Percentiles rank a stretch among this genome's conserved stretches.
phyloP scores from a whole-genome alignment of 1,139 yeast species.

The Kodamaea suecica region DNA sequence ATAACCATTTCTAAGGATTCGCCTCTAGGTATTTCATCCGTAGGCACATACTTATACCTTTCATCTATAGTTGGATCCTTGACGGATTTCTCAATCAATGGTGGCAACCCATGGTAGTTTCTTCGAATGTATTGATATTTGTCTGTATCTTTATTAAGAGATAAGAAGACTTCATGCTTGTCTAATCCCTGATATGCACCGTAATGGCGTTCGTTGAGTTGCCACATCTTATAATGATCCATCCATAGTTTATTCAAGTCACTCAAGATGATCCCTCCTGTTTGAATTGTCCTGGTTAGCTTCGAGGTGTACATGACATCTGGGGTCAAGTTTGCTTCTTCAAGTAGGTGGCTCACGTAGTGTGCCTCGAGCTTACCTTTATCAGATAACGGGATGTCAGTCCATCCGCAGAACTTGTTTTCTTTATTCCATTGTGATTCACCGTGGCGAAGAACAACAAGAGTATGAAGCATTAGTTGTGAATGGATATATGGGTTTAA shows the following conservation, averaged over 20 bases:
- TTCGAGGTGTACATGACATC: conserved; percentile 63
- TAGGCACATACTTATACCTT: conserved; percentile 35
- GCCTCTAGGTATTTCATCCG: conserved; percentile 47
- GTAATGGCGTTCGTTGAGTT: conserved; percentile 76
- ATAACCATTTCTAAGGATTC: conserved; percentile 71
- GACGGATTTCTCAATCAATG: conserved; percentile 29
- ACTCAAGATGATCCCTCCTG: conserved; percentile 58
- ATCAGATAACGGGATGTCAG: conserved; percentile 63
- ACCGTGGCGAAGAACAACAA: conserved; percentile 68
- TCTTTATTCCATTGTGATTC: conserved; percentile 71
- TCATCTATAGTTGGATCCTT: conserved; percentile 43
- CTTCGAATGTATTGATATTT: conserved; percentile 67
- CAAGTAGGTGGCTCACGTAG: conserved; percentile 54
- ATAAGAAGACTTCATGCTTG: conserved; percentile 49
- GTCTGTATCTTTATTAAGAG: conserved; percentile 56
- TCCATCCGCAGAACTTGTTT: conserved; percentile 79
- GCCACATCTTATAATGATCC: conserved; percentile 58
- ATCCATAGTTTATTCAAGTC: conserved; percentile 44
- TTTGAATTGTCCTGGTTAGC: conserved; percentile 61
- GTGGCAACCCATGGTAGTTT: conserved; percentile 68
- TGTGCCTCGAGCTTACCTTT: conserved; percentile 63
- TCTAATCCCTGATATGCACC: conserved; percentile 73
- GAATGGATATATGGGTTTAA: neutral
- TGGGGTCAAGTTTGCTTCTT: conserved; percentile 40
- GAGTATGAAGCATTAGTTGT: conserved; percentile 24